Evolutionary conservation across 139 green algal species (phyloP).

Genomic region (Choricystis sp.): DNA sequence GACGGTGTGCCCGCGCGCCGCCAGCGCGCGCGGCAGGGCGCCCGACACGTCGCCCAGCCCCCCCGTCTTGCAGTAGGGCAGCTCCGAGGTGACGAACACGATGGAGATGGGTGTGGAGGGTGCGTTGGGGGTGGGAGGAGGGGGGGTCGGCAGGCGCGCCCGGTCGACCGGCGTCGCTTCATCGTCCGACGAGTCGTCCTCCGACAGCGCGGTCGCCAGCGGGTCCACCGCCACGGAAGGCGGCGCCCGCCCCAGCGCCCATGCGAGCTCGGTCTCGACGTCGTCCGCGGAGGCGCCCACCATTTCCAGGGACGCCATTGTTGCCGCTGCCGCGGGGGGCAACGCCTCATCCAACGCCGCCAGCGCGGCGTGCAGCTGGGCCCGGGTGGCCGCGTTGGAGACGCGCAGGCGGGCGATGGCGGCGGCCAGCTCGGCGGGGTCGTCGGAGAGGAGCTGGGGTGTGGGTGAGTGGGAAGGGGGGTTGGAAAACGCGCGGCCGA

Average conservation of each 20-base stretch:
- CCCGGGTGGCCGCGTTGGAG: neutral
- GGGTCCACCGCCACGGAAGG: neutral
- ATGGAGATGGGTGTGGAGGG: conserved; percentile 15
- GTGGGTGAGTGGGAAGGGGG: neutral
- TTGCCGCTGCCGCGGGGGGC: no score
- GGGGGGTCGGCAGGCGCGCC: no score
- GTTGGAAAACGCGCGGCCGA: neutral
- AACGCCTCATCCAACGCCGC: neutral
- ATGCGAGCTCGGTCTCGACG: neutral
- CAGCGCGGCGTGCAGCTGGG: neutral
- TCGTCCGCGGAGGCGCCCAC: neutral
- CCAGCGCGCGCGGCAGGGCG: conserved; percentile 78
- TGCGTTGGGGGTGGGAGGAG: neutral
- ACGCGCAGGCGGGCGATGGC: neutral
- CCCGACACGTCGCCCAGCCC: conserved; percentile 91
- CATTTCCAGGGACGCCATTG: neutral
- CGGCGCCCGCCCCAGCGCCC: neutral
- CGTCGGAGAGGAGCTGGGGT: neutral
- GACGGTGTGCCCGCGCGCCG: conserved; percentile 60
- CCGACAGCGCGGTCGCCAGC: neutral
- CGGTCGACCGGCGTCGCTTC: neutral
- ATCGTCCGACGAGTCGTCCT: neutral
- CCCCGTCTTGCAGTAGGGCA: conserved; percentile 94
- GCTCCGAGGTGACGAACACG: conserved; percentile 91
- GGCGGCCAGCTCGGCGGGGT: neutral